These are phyloP conservation scores for Aspergillus quadricinctus DNA, from an alignment of 2,329 filamentous ascomycete species.

Conservation along the genomic window DNA sequence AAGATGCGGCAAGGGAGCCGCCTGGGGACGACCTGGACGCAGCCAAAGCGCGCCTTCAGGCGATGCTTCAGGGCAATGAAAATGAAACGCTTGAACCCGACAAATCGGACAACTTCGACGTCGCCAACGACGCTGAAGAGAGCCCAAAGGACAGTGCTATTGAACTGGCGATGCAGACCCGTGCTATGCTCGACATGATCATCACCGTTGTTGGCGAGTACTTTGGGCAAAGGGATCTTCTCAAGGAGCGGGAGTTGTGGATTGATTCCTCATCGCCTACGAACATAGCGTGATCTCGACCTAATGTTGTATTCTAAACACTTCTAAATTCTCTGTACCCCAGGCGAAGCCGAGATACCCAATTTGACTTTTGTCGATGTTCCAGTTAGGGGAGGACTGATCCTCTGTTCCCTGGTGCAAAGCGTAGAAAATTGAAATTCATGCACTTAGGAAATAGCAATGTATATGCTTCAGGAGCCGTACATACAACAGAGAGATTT, in stretches of 20 bases:
- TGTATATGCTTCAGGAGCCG: not conserved
- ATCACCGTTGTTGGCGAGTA: conserved; percentile 81
- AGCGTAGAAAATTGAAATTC: not conserved
- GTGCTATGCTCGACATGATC: conserved; percentile 86
- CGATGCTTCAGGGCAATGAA: conserved; percentile 24
- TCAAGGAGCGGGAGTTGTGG: conserved; percentile 65
- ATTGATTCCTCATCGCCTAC: conserved; percentile 10
- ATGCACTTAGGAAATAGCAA: not conserved
- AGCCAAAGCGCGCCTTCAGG: conserved; percentile 46
- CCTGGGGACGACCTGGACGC: conserved; percentile 42
- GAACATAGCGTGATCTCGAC: not conserved
- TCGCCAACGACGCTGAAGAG: not conserved
- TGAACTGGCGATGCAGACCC: conserved; percentile 28
- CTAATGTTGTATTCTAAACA: not conserved
- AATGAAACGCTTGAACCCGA: conserved; percentile 16
- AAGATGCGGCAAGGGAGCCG: conserved; percentile 12
- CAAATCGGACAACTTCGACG: conserved; percentile 13
- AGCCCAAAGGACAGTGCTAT: conserved; percentile 23
- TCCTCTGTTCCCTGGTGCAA: not conserved
- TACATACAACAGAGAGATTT: not conserved
- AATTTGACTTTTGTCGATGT: not conserved
- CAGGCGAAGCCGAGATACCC: not conserved
- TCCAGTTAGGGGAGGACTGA: not conserved
- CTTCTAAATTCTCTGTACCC: not conserved
- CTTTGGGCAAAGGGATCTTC: conserved; percentile 82